Conservation (phyloP, 805 yeast species). For the Saccharomycopsis schoenii region DNA sequence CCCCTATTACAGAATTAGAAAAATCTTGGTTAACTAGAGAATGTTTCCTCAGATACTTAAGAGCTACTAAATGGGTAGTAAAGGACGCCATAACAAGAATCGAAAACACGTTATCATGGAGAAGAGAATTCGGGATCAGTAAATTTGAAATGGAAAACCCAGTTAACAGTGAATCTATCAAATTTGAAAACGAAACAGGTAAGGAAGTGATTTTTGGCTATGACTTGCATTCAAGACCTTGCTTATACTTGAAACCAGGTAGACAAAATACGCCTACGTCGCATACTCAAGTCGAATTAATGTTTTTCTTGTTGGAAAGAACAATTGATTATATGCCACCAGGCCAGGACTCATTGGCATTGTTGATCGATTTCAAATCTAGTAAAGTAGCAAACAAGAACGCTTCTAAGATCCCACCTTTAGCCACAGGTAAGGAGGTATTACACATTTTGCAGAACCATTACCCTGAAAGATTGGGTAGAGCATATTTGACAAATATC, state of each 20-base stretch:
- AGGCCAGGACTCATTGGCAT: conserved; percentile 89
- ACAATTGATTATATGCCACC: conserved; percentile 93
- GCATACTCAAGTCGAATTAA: conserved; percentile 87
- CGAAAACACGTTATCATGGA: conserved; percentile 76
- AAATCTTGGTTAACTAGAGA: conserved; percentile 84
- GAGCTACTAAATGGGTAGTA: conserved; percentile 89
- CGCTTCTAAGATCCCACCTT: conserved; percentile 77
- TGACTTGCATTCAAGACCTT: conserved; percentile 85
- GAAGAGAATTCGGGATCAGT: conserved; percentile 45
- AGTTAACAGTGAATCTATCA: conserved; percentile 45
- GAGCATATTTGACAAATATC: conserved; percentile 82
- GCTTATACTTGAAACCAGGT: conserved; percentile 86
- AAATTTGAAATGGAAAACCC: conserved; percentile 34
- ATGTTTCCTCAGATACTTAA: conserved; percentile 77
- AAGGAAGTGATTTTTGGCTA: conserved; percentile 86
- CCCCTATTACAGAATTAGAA: conserved; percentile 14
- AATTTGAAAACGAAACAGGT: conserved; percentile 79
- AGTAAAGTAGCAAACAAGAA: conserved; percentile 41
- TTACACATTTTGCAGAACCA: conserved; percentile 90
- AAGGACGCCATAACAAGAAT: conserved; percentile 65
- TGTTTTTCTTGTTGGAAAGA: conserved; percentile 86
- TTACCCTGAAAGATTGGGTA: conserved; percentile 94
- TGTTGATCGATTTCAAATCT: conserved; percentile 85
- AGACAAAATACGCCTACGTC: conserved; percentile 91
- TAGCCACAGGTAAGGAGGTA: conserved; percentile 83